Evolutionary conservation across 352 stramenopile genomes (phyloP).

Genomic region (Globisporangium iwayamae): DNA sequence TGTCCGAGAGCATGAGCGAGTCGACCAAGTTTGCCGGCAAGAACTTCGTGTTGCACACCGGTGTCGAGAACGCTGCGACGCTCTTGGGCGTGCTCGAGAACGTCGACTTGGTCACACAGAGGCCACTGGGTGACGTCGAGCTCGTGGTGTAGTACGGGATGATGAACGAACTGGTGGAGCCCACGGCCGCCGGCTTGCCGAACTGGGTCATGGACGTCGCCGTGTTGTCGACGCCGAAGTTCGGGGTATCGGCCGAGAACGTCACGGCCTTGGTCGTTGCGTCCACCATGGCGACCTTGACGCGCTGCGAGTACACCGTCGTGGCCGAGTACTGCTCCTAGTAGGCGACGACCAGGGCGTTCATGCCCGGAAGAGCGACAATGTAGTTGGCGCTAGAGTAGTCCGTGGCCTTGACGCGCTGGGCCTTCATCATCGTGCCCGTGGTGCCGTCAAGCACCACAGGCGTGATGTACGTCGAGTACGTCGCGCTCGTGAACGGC

Average conservation of each 20-base stretch:
- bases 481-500: conserved; percentile 5
- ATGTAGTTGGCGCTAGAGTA: conserved; percentile 40
- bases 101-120: conserved; percentile 42
- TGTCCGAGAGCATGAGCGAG: conserved; percentile 41
- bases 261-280: conserved; percentile 30
- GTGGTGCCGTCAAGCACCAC: conserved; percentile 24
- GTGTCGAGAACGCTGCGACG: conserved; percentile 25
- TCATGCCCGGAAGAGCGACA: conserved; percentile 24
- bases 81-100: conserved; percentile 19
- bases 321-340: conserved; percentile 31
- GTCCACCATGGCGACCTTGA: conserved; percentile 36
- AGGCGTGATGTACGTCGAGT: conserved; percentile 28
- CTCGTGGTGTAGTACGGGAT: conserved; percentile 50
- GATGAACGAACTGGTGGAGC: conserved; percentile 29
- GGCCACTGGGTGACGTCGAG: conserved; percentile 19
- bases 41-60: conserved; percentile 45
- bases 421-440: conserved; percentile 20
- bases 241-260: conserved; percentile 18
- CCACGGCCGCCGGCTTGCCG: conserved; percentile 30
- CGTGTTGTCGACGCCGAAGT: conserved; percentile 35
- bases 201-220: conserved; percentile 27
- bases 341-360: conserved; percentile 41
- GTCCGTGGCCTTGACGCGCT: conserved; percentile 20
- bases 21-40: conserved; percentile 34
- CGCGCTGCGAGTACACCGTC: conserved; percentile 28